Percentiles rank a stretch among this genome's conserved stretches.
Conservation (phyloP, 1,284 basidiomycete species). For the Cystobasidiaceae sp. region DNA sequence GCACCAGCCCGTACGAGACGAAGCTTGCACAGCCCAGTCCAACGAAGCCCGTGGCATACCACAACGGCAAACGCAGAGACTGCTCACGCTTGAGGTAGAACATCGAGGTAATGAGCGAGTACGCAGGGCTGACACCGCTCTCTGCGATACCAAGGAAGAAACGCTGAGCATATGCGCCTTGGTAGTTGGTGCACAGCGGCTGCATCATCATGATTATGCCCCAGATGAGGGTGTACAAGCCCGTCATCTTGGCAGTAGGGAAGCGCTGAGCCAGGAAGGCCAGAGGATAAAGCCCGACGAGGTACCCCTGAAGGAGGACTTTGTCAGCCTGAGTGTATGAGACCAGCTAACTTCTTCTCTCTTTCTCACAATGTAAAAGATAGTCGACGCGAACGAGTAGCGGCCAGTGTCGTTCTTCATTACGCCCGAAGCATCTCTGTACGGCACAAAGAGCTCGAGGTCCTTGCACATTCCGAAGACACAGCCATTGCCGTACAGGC, state of each 20-base stretch:
- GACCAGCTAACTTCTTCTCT: background rate
- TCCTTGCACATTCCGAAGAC: conserved; percentile 14
- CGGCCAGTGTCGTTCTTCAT: background rate
- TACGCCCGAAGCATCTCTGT: background rate
- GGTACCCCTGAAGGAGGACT: background rate
- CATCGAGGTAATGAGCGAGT: conserved; percentile 12
- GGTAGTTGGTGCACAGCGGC: background rate
- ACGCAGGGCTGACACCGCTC: conserved; percentile 7
- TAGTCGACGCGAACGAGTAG: conserved; percentile 4
- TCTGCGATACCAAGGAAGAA: conserved; percentile 21
- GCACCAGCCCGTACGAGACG: conserved; percentile 3
- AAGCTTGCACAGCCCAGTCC: background rate
- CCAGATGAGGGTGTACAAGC: conserved; percentile 7
- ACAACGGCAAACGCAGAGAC: background rate
- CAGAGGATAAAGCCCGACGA: conserved; percentile 8
- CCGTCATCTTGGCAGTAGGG: conserved; percentile 14
- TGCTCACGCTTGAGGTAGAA: conserved; percentile 26
- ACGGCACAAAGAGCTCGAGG: background rate
- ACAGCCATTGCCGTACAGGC: conserved; percentile 6
- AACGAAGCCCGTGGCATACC: conserved; percentile 9
- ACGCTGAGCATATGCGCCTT: conserved; percentile 9
- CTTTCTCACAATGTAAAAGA: conserved; percentile 5
- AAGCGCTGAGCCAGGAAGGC: conserved; percentile 13
- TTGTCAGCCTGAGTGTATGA: no score
- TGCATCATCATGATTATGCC: conserved; percentile 7